Evolutionary conservation across 2,329 filamentous ascomycete genomes (phyloP), one percentile per base, ranked within the genome.

Genomic region (Sporothrix mexicana): DNA sequence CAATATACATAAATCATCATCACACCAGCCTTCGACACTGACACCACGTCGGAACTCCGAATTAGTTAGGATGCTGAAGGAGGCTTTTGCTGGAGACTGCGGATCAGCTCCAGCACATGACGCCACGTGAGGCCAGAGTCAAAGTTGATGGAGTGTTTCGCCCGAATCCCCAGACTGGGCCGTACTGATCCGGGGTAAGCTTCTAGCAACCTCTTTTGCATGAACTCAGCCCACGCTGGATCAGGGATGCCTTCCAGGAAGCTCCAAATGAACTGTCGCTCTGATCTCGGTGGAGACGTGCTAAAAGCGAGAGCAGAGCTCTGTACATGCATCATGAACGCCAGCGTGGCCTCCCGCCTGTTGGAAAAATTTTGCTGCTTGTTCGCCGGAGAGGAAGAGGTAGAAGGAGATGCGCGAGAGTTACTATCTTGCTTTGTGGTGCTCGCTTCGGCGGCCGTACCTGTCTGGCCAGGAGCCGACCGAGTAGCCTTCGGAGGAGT

Each of bases 181-280:
- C 66, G 67, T 10, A 76, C 75, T 1, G 69, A 57, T 8, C 20
- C 8, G 1, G 76, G 76, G 12, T 74, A 71, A 1, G 43, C 57
- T 7, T 73, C 67, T 1, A 76, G 49, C 12, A 77, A 53, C 47
- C 68, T 69, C 23, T 66, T 53, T 30, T 77, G 74, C 10, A 77
- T 59, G n/a, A 70, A 75, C 4, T 13, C 9, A 3, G 69, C 49
- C 76, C 75, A 77, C 0, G 45, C 41, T 5, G 61, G 9, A n/a
- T 77, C 76, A 1, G 62, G 49, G 8, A 77, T 77, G 3, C 67
- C 74, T 12, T 76, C 75, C 0, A 77, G 25, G 36, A 76, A 77
- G 3, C 51, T 72, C 74, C 74, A 75, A 12, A 77, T 74, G 20
- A 75, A 77, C 15, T 73, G 69, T 4, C 73, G 69, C 62, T 77